phyloP scores from a whole-genome alignment of 108 stramenopile species.

The Fragilariopsis cylindrus region DNA sequence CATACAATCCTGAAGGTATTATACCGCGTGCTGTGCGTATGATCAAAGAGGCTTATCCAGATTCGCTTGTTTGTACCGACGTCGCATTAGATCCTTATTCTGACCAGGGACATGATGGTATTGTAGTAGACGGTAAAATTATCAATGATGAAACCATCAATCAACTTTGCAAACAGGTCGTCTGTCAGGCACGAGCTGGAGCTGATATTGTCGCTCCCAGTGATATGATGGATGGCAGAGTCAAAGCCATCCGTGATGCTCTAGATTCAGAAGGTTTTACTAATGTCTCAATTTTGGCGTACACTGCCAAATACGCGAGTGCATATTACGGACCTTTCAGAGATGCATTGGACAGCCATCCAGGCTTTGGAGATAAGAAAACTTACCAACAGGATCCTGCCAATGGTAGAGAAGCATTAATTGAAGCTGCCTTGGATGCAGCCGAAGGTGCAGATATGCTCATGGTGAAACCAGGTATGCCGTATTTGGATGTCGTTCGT shows the following conservation, averaged over 20 bases:
- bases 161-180: constrained; percentile 96
- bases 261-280: constrained; percentile 98
- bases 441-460: constrained; percentile 99
- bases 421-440: constrained; percentile 95
- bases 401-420: constrained; percentile 93
- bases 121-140: constrained; percentile 94
- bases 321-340: constrained; percentile 99
- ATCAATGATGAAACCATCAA: constrained; percentile 96
- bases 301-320: constrained; percentile 99
- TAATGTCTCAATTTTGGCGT: constrained; percentile 97
- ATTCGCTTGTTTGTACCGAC: constrained; percentile 91
- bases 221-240: constrained; percentile 98
- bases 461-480: constrained; percentile 99
- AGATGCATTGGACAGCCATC: constrained; percentile 95
- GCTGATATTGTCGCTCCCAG: constrained; percentile 96
- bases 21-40: constrained; percentile 92
- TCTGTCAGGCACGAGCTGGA: constrained; percentile 96
- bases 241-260: constrained; percentile 96
- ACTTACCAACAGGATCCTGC: constrained; percentile 99
- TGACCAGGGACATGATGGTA: constrained; percentile 98
- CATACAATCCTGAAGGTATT: constrained; percentile 96
- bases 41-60: constrained; percentile 93
- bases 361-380: constrained; percentile 96
- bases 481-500: constrained; percentile 97
- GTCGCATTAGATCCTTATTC: constrained; percentile 98